Base-by-base conservation (phyloP, 805 yeast genomes). In the Starmerella bacillaris region DNA sequence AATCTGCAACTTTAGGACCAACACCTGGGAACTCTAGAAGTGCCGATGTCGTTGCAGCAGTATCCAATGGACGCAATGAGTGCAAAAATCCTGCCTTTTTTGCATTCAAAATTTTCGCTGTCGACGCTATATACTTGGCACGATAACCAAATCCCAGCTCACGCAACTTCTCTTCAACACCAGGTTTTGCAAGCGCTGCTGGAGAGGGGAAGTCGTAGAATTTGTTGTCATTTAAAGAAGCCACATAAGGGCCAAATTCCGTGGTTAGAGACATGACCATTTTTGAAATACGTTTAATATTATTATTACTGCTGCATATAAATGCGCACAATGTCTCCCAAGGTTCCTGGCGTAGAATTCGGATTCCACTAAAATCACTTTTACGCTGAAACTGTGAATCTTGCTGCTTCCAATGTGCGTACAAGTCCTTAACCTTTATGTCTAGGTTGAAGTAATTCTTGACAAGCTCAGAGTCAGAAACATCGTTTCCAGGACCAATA, bases 1-100 rank as follows among this genome's bases (percentile, higher is more conserved):
- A 89, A 48, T 89, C 98, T 0, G 98, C 95, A 2, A 89, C 96
- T 57, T 89, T 89, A 1, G 96, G 96, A 0, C 98, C 98, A 0
- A 89, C 94, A 1, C 98, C 98, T 3, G 68, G 62, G 46, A 78
- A 75, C 41, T 67, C 63, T 43, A 76, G 60, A 28, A 89, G 57
- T 33, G 65, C 70, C 5, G 63, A 60, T 41, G 72, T 77, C 2
- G 74, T 73, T 4, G 61, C 65, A 30, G 58, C 62, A 43, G 72
- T 71, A 3, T 63, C 51, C 27, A 57, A 50, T 1, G 53, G 42
- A 7, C 83, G 57, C 41, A 75, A 58, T 1, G 50, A 50, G 20
- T 58, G 49, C 66, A 60, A 22, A 52, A 48, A 18, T 54, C 57
- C 19, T 40, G 60, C 45, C 14, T 36, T 43, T 32, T 60, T 51